These are phyloP conservation scores for Hypoxylon trugodes DNA, from an alignment of 495 filamentous ascomycete species.

Conservation along the genomic window DNA sequence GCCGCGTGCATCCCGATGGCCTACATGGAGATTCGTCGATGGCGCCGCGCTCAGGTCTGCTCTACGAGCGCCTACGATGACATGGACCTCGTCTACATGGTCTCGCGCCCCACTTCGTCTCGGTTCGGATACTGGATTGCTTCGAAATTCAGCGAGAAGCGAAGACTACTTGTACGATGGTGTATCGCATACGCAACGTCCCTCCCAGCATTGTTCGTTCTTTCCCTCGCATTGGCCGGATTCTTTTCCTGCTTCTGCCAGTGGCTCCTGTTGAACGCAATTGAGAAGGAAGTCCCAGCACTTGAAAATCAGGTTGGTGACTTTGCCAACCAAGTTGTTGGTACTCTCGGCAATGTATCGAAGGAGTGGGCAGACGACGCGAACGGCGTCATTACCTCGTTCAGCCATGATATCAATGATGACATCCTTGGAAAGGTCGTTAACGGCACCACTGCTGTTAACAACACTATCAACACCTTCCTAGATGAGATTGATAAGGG, in stretches of 20 bases:
- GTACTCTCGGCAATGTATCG: slow-evolving; percentile 74
- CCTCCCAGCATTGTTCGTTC: slow-evolving; percentile 82
- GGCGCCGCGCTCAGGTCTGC: slow-evolving; percentile 74
- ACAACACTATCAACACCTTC: slow-evolving; percentile 85
- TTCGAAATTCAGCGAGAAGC: slow-evolving; percentile 70
- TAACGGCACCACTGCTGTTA: slow-evolving; percentile 79
- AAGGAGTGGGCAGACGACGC: slow-evolving; percentile 77
- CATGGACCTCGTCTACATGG: slow-evolving; percentile 89
- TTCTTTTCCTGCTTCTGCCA: slow-evolving; percentile 87
- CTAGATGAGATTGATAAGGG: slow-evolving; percentile 74
- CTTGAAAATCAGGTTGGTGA: slow-evolving; percentile 78
- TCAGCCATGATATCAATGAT: slow-evolving; percentile 78
- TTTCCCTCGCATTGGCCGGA: slow-evolving; percentile 85
- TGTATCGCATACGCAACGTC: slow-evolving; percentile 87
- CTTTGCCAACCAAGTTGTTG: slow-evolving; percentile 83
- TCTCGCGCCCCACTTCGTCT: slow-evolving; percentile 78
- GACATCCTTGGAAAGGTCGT: slow-evolving; percentile 91
- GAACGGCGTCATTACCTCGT: slow-evolving; percentile 73
- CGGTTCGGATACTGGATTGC: slow-evolving; percentile 76
- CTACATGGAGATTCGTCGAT: slow-evolving; percentile 80
- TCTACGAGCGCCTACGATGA: slow-evolving; percentile 72
- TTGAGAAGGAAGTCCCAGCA: slow-evolving; percentile 79
- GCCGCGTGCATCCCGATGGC: slow-evolving; percentile 79
- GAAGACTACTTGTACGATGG: slow-evolving; percentile 81
- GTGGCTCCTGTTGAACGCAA: slow-evolving; percentile 74